Percentiles rank a stretch among this genome's conserved stretches.
phyloP scores from a whole-genome alignment of 345 rosid species.

The Physaria fendleri region DNA sequence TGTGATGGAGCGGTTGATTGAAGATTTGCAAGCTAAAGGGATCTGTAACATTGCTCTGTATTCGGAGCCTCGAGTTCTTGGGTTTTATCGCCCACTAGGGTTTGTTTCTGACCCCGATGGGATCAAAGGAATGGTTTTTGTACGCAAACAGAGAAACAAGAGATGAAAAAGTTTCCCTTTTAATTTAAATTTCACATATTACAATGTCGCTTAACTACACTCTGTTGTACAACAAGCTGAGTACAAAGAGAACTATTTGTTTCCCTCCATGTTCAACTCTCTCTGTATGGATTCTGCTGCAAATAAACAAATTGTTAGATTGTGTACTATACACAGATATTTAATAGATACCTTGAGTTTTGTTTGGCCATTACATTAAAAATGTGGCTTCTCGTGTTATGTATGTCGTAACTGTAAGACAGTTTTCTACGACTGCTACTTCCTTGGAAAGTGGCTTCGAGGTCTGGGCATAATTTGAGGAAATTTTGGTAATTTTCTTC shows the following conservation, averaged over 20 bases:
- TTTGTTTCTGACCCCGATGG: constrained; percentile 94
- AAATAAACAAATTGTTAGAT: background rate
- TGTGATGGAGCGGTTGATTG: constrained; percentile 71
- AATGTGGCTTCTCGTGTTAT: constrained; percentile 1
- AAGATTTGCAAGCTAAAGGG: constrained; percentile 50
- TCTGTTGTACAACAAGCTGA: background rate
- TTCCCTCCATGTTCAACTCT: background rate
- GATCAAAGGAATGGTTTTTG: constrained; percentile 84
- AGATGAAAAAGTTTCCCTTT: constrained; percentile 14
- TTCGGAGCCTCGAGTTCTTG: constrained; percentile 88
- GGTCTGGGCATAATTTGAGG: constrained; percentile 29
- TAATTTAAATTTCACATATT: background rate
- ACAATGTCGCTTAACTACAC: constrained; percentile 9
- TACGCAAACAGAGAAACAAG: constrained; percentile 47
- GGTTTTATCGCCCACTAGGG: constrained; percentile 82
- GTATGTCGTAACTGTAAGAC: background rate
- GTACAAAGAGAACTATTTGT: background rate
- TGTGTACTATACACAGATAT: background rate
- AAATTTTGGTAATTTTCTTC: constrained; percentile 12
- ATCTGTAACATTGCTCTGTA: constrained; percentile 69
- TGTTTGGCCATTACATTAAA: constrained; percentile 6
- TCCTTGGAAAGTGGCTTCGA: constrained; percentile 23
- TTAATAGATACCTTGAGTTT: background rate
- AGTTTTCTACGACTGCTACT: background rate
- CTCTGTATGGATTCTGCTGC: background rate